Conservation (phyloP, 164 flowering plant genomes). For the Vitis riparia region DNA sequence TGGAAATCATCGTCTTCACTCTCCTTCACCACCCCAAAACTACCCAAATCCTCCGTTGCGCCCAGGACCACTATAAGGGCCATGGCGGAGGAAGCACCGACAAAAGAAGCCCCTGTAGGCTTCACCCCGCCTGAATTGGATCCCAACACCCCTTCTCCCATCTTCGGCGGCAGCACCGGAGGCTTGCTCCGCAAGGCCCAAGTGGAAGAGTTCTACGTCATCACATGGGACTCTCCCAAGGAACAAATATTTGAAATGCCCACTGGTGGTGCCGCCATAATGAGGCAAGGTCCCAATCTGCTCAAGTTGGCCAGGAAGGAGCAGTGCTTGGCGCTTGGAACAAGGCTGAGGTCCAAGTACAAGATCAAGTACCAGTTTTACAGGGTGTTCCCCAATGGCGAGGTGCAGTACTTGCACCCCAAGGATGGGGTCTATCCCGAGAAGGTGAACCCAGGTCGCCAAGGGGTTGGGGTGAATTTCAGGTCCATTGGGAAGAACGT, state of each 20-base stretch:
- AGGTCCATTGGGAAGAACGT: constrained; percentile 91
- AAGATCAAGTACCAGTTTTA: constrained; percentile 98
- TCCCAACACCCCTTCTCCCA: constrained; percentile 89
- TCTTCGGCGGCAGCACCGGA: constrained; percentile 91
- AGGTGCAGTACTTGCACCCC: constrained; percentile 95
- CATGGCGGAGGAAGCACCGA: constrained; percentile 40
- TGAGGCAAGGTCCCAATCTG: constrained; percentile 86
- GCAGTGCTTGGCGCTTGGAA: constrained; percentile 95
- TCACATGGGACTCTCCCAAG: constrained; percentile 90
- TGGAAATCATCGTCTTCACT: constrained; percentile 49
- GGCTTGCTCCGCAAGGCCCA: constrained; percentile 83
- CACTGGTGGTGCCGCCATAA: constrained; percentile 90
- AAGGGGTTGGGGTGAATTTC: constrained; percentile 80
- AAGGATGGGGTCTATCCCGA: constrained; percentile 99
- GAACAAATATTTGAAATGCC: constrained; percentile 95
- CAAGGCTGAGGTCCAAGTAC: constrained; percentile 93
- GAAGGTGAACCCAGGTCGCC: constrained; percentile 92
- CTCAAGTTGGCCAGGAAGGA: constrained; percentile 90
- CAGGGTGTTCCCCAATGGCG: constrained; percentile 97
- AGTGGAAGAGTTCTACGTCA: constrained; percentile 86
- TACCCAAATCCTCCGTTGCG: constrained; percentile 25
- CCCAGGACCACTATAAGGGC: constrained; percentile 31
- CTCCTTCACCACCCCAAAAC: constrained; percentile 34
- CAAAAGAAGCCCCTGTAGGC: constrained; percentile 59
- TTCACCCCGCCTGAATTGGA: constrained; percentile 86